Evolutionary conservation across 2,329 filamentous ascomycete species (phyloP).

Genomic region (Simplicillium aogashimaense): DNA sequence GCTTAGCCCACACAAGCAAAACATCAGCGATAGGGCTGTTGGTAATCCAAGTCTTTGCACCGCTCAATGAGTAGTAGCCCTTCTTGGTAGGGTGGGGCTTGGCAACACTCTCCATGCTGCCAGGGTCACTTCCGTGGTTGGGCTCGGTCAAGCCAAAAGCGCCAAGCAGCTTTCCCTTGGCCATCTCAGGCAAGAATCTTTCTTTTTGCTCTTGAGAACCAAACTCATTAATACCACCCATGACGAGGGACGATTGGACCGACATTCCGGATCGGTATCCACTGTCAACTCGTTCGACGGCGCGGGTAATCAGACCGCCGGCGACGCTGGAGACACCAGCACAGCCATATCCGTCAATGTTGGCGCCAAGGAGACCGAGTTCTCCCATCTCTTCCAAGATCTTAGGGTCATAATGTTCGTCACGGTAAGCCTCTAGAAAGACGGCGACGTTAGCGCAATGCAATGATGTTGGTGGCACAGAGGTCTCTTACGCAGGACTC

Average conservation of each 20-base stretch:
- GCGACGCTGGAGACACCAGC: constrained; percentile 82
- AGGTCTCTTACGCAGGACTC: constrained; percentile 62
- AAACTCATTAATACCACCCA: constrained; percentile 86
- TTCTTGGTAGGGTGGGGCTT: constrained; percentile 76
- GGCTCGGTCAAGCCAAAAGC: constrained; percentile 89
- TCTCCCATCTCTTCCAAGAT: constrained; percentile 91
- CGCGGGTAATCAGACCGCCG: constrained; percentile 80
- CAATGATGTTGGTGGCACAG: no score
- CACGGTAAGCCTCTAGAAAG: constrained; percentile 63
- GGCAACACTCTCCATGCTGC: constrained; percentile 83
- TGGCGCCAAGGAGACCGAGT: constrained; percentile 77
- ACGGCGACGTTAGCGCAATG: neutral
- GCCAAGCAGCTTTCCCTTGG: constrained; percentile 71
- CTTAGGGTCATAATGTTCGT: constrained; percentile 76
- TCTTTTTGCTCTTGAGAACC: constrained; percentile 83
- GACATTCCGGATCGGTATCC: constrained; percentile 91
- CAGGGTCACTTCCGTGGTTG: constrained; percentile 86
- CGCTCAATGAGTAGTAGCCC: constrained; percentile 69
- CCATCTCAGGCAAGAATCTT: constrained; percentile 69
- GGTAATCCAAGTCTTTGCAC: constrained; percentile 91
- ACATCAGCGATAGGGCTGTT: constrained; percentile 86
- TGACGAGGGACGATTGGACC: constrained; percentile 84
- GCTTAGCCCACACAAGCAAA: constrained; percentile 83
- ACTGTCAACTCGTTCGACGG: constrained; percentile 83
- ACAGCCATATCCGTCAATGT: constrained; percentile 79